A percentile compares a stretch with the other conserved stretches of the same genome.
These are phyloP conservation scores for Elongisporangium prolatum DNA, from an alignment of 352 stramenopile genomes.

Conservation along the genomic window DNA sequence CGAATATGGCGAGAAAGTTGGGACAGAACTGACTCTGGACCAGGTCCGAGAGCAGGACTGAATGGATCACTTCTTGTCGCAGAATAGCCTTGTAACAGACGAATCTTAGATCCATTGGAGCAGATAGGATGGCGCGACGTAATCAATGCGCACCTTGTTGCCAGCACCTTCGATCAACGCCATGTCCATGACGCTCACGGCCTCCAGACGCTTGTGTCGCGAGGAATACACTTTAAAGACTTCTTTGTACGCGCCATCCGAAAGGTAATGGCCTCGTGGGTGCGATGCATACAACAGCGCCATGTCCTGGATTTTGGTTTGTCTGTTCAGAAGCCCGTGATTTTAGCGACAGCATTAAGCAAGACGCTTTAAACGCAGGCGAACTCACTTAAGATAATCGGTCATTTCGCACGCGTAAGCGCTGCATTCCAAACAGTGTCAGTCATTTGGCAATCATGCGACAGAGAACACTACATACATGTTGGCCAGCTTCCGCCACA, in stretches of 20 bases:
- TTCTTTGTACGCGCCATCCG: slow-evolving; percentile 84
- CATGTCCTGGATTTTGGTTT: slow-evolving; percentile 31
- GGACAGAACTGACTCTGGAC: slow-evolving; percentile 85
- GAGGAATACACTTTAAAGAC: slow-evolving; percentile 84
- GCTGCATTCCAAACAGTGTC: too few species aligned
- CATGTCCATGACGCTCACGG: slow-evolving; percentile 92
- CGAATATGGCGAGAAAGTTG: slow-evolving; percentile 93
- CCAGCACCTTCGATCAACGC: slow-evolving; percentile 77
- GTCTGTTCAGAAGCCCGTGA: slow-evolving; percentile 21
- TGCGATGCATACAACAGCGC: slow-evolving; percentile 41
- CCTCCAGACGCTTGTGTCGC: slow-evolving; percentile 54
- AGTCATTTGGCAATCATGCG: too few species aligned
- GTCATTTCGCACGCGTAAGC: slow-evolving; percentile 37
- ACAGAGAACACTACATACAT: slow-evolving; percentile 46
- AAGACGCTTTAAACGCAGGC: neutral
- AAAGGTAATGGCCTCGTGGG: slow-evolving; percentile 71
- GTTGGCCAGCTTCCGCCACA: slow-evolving; percentile 35
- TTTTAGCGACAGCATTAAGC: slow-evolving; percentile 2
- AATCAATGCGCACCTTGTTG: slow-evolving; percentile 65
- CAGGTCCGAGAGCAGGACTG: slow-evolving; percentile 88
- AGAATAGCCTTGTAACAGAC: slow-evolving; percentile 61
- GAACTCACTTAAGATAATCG: slow-evolving; percentile 45
- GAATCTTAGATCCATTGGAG: neutral
- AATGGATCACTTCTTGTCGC: slow-evolving; percentile 93
- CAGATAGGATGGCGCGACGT: neutral